Evolutionary conservation across 163 green algal species (phyloP).

Genomic region (Scenedesmus sp.): DNA sequence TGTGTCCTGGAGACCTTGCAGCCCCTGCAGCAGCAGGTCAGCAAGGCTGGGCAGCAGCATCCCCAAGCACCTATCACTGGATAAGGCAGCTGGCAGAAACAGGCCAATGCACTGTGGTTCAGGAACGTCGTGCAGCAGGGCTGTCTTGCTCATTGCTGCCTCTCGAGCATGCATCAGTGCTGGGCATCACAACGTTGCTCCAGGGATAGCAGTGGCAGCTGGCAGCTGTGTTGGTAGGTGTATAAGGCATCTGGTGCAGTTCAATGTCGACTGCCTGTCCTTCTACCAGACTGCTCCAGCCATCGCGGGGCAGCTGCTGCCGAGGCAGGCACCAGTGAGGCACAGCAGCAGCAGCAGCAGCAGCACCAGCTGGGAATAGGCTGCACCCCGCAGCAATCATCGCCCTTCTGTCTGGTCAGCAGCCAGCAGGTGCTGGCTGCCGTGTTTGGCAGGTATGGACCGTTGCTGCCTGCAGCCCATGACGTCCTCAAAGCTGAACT

Average conservation of each 20-base stretch:
- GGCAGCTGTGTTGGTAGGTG: background rate
- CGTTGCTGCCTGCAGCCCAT: background rate
- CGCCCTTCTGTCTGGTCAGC: background rate
- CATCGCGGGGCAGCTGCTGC: background rate
- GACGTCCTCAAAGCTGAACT: slow-evolving; percentile 4
- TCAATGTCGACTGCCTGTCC: background rate
- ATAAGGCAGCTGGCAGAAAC: background rate
- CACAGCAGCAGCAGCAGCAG: background rate
- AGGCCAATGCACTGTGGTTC: background rate
- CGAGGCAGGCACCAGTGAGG: background rate
- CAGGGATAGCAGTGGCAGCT: background rate
- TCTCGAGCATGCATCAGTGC: background rate
- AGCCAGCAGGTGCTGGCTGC: background rate
- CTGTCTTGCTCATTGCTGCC: background rate
- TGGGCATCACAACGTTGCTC: background rate
- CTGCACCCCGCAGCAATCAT: background rate
- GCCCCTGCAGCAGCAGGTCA: background rate
- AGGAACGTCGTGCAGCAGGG: background rate
- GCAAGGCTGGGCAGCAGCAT: background rate
- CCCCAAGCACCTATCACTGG: background rate
- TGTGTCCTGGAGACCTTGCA: background rate
- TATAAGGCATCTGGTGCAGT: background rate
- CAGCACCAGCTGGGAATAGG: background rate
- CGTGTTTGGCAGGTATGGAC: background rate
- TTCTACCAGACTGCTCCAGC: background rate